Base-by-base conservation (phyloP, 768 basidiomycete species). In the Pisolithus microcarpus region DNA sequence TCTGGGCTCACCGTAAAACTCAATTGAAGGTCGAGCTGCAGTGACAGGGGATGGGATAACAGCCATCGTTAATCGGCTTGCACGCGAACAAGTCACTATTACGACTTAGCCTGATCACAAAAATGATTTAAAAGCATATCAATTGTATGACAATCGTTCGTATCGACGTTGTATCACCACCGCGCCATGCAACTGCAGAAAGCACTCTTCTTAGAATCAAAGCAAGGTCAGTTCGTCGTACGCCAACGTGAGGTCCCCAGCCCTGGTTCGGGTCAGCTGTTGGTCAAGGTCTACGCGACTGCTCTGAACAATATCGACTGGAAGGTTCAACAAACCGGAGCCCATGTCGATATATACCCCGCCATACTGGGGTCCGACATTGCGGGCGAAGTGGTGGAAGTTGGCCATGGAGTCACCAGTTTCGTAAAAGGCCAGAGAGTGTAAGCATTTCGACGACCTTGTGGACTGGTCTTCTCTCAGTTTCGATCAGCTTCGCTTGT, bases 231-330 rank as follows among this genome's bases (percentile, higher is more conserved):
- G 26, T 68, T 75, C 42, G 57, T 56, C 7, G 47, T 75, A 36
- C 54, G 53, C 5, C 51, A 60, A 7, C 59, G 53, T 7, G 48
- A 50, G 36, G 55, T 67, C 42, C 67, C 67, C 10, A 63, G 55
- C 34, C 75, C 75, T 0, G 66, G 69, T 1, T 57, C 60, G 4
- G 69, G 69, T 5, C 66, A 79, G 52, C 43, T 78, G 13, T 64
- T 79, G 49, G 64, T 78, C 50, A 69, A 72, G 53, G 50, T 75
- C 44, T 56, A 68, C 30, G 56, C 73, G 0, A 58, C 63, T 4
- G 73, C 66, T 2, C 66, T 80, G 11, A 78, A 80, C 57, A 79
- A 78, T 7, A 52, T 72, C 37, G 75, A 72, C 61, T 78, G 72
- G 13, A 66, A 66, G 57, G 56, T 73, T 24, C 69, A 67, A 38